Evolutionary conservation across 208 protist genomes (phyloP), one percentile per base, ranked within the genome.

Genomic region (Leishmania tarentolae): DNA sequence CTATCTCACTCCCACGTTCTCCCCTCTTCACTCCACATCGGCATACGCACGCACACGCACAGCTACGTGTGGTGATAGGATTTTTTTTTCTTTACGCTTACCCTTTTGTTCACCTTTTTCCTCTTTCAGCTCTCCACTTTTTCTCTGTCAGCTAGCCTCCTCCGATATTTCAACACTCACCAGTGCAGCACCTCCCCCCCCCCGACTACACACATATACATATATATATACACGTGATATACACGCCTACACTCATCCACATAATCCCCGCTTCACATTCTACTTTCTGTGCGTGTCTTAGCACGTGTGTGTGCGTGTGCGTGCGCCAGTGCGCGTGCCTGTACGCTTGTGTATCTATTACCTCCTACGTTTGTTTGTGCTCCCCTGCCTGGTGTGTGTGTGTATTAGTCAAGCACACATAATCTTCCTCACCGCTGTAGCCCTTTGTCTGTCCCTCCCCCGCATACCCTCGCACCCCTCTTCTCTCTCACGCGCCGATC

Each of bases 321-420:
- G 9, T 72, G 68, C 21, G 65, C 21, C 15, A 8, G 24, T 70
- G 7, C 56, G 46, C 15, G 13, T 74, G 68, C 31, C 24, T 72
- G 68, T 72, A 50, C 42, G 28, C 50, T 37, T 72, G n/a, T 2
- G 15, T 50, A 50, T 50, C 28, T 28, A 15, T 52, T 15, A 52
- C 24, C 42, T 37, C 31, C 13, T 50, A 31, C 9, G 50, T 65
- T 35, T 65, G 5, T 13, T 6, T 66, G n/a, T 31, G 2, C 68
- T 74, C 46, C 56, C 46, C n/a, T 50, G 24, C 7, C 15, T 1
- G 52, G 28, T 40, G 70, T 74, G 28, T 40, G 70, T 74, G 70
- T 74, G 70, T 56, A 57, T 74, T 74, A 24, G 70, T 74, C 19
- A 53, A 74, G 21, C 70, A 74, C 70, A 74, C 46, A 74, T 47